Percentiles rank a stretch among this genome's conserved stretches.
phyloP scores from a whole-genome alignment of 352 stramenopile genomes.

The Pythium monospermum region DNA sequence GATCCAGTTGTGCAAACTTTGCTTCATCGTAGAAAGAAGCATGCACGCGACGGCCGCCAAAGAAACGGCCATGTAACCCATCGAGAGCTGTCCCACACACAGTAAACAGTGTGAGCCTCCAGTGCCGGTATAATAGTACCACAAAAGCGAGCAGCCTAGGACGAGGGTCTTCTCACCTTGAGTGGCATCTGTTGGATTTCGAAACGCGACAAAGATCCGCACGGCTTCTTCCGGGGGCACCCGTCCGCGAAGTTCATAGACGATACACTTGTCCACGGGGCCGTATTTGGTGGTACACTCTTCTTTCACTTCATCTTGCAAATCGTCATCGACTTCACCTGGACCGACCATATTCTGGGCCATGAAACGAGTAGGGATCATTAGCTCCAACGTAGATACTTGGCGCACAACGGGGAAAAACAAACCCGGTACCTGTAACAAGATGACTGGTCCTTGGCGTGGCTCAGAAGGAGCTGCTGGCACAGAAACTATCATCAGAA shows the following conservation, averaged over 20 bases:
- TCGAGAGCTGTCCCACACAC: constrained; percentile 63
- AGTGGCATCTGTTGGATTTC: constrained; percentile 50
- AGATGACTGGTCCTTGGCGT: constrained; percentile 21
- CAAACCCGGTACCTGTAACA: constrained; percentile 30
- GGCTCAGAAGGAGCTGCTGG: not conserved
- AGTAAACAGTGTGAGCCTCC: no score
- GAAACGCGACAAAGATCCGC: constrained; percentile 89
- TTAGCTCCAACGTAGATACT: constrained; percentile 7
- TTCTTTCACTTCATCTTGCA: constrained; percentile 85
- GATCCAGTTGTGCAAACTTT: constrained; percentile 63
- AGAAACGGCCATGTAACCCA: constrained; percentile 86
- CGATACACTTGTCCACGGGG: constrained; percentile 64
- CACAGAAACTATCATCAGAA: no score
- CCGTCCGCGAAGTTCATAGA: constrained; percentile 56
- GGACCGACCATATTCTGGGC: constrained; percentile 91
- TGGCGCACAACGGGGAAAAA: not conserved
- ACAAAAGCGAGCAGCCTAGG: no score
- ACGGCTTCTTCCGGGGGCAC: constrained; percentile 68
- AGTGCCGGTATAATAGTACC: no score
- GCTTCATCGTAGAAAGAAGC: constrained; percentile 79
- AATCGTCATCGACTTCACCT: constrained; percentile 84
- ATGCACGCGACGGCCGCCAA: constrained; percentile 82
- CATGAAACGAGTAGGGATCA: no score
- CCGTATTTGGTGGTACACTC: constrained; percentile 85
- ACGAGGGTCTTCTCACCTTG: no score